Evolutionary conservation across 768 basidiomycete genomes (phyloP).

Genomic region (Amanita rubescens): DNA sequence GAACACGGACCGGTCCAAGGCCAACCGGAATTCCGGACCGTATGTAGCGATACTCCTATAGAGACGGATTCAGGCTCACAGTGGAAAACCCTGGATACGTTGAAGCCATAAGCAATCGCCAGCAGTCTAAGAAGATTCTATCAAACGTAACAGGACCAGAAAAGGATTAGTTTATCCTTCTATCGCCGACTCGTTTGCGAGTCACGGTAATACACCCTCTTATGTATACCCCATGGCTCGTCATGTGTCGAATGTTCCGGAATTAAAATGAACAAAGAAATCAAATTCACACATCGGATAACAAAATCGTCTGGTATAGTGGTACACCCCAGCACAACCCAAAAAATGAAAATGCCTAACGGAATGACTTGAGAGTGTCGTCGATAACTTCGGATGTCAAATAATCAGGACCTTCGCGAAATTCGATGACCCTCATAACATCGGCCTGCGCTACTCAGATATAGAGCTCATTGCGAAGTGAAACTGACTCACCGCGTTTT

Average conservation of each 20-base stretch:
- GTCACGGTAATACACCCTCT: too few relatives aligned
- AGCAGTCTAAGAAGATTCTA: too few relatives aligned
- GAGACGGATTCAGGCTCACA: neutral
- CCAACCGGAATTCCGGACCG: neutral
- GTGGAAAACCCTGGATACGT: too few relatives aligned
- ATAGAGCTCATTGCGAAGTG: neutral
- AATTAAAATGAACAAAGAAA: neutral
- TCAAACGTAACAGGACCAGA: too few relatives aligned
- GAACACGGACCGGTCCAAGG: too few relatives aligned
- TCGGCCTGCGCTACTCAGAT: conserved; percentile 43
- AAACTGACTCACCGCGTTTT: conserved; percentile 53
- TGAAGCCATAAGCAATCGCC: too few relatives aligned
- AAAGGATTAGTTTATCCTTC: too few relatives aligned
- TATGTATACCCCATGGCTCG: neutral
- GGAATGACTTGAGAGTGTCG: conserved; percentile 36
- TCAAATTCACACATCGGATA: conserved; percentile 1
- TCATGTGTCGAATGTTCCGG: neutral
- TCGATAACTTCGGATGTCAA: conserved; percentile 72
- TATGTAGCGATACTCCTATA: neutral
- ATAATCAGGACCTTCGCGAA: conserved; percentile 74
- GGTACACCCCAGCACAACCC: neutral
- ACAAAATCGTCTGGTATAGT: neutral
- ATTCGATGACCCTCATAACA: conserved; percentile 72
- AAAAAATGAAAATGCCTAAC: neutral
- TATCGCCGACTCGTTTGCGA: too few relatives aligned